Evolutionary conservation across 2,329 filamentous ascomycete genomes (phyloP), one percentile per base, ranked within the genome.

Genomic region (Amphichorda felina): DNA sequence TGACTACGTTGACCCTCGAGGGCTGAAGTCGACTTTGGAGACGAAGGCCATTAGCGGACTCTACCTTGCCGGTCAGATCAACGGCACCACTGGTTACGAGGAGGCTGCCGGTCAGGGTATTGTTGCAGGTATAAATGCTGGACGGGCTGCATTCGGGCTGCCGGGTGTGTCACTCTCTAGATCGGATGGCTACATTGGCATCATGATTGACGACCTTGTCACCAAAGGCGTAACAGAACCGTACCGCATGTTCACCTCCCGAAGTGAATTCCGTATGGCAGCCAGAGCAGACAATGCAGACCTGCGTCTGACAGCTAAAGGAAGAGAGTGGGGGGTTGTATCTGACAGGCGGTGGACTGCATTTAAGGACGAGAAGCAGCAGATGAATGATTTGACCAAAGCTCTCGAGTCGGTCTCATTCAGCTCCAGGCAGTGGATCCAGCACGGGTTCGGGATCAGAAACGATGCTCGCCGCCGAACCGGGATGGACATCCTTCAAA

Each of bases 121-220:
- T 32, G 64, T 98, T 11, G 91, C 91, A 0, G 91, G 91, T 22
- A 88, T 89, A 49, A 98, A 98, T 51, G 91, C 91, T 1, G 91
- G 89, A 3, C 72, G 91, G n/a, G 71, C 79, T 2, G 75, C 88
- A 0, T 70, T 75, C 41, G 72, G 72, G 2, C 75, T 81, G 39
- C 56, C 66, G 2, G 70, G 77, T 0, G 67, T 93, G 41, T 72
- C 72, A 0, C 63, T 98, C 21, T 79, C 79, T 7, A 73, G 91
- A 43, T 79, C 82, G 2, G 89, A 98, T 55, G 87, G 86, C 10
- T 98, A 95, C 56, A 96, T 98, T 50, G 91, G 91, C 45, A 82
- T 98, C 60, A 94, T 98, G 87, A 88, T 98, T 49, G 91, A 98
- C 57, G 91, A 98, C 54, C 75, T 98, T 26, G 79, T 94, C 51